Evolutionary conservation across 2,329 filamentous ascomycete species (phyloP).

Genomic region (Apiospora marii): DNA sequence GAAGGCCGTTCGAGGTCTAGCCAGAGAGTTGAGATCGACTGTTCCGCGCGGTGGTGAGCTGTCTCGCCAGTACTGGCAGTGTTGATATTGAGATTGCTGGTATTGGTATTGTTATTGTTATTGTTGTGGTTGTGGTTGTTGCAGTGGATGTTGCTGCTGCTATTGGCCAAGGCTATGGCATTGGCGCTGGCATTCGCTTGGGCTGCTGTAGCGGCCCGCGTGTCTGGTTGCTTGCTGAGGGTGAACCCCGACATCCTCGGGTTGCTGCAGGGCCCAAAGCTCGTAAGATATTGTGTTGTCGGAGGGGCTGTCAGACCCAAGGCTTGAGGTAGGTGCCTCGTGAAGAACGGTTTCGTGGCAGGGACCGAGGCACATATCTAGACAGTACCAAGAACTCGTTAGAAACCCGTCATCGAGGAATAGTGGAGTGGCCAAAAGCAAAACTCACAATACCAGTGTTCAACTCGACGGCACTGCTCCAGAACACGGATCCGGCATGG

Average conservation of each 20-base stretch:
- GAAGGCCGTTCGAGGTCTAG: background rate
- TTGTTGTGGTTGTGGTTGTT: background rate
- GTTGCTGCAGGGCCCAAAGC: background rate
- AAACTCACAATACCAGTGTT: constrained; percentile 47
- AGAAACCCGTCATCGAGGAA: background rate
- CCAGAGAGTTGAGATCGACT: background rate
- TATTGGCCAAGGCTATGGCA: too few relatives aligned
- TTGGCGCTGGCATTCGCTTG: background rate
- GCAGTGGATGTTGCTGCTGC: background rate
- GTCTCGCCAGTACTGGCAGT: background rate
- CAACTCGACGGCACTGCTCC: constrained; percentile 45
- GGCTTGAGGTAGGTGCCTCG: constrained; percentile 3
- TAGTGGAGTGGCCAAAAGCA: background rate
- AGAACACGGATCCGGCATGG: constrained; percentile 43
- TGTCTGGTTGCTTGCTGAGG: background rate
- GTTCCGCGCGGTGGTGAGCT: background rate
- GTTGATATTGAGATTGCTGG: background rate
- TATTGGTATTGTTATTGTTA: background rate
- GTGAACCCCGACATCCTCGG: background rate
- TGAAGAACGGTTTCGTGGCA: constrained; percentile 53
- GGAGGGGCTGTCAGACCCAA: background rate
- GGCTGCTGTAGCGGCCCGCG: background rate
- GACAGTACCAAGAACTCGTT: background rate
- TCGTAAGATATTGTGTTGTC: background rate
- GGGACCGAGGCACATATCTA: constrained; percentile 55